Percentiles rank a stretch among this genome's conserved stretches.
phyloP scores from a whole-genome alignment of 2,329 filamentous ascomycete genomes.

The Parastagonospora avenae region DNA sequence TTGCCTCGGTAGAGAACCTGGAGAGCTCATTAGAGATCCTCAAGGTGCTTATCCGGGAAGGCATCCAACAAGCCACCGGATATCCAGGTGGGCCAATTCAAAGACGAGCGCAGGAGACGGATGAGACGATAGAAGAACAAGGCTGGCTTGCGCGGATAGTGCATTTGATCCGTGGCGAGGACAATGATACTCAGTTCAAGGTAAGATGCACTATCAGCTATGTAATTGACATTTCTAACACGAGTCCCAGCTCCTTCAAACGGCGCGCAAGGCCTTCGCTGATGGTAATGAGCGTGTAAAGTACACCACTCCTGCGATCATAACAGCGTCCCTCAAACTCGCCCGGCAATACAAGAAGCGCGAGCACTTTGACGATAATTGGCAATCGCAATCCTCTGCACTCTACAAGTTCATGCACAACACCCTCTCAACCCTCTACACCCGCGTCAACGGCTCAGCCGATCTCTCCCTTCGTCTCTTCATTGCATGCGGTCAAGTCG shows the following conservation, averaged over 20 bases:
- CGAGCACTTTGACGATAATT: conserved; percentile 83
- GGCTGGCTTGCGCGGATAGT: conserved; percentile 94
- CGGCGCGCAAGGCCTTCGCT: conserved; percentile 81
- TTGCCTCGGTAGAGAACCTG: conserved; percentile 77
- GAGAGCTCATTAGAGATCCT: conserved; percentile 88
- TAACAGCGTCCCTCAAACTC: conserved; percentile 88
- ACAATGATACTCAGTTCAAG: conserved; percentile 94
- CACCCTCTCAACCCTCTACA: conserved; percentile 83
- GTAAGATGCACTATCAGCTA: conserved; percentile 34
- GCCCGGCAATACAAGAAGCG: conserved; percentile 86
- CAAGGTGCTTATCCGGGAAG: conserved; percentile 91
- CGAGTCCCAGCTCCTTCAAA: conserved; percentile 72
- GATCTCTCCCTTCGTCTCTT: conserved; percentile 90
- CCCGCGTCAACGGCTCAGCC: conserved; percentile 82
- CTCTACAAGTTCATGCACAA: conserved; percentile 97
- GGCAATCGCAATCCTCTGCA: conserved; percentile 74
- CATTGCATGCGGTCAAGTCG: conserved; percentile 88
- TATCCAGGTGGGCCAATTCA: conserved; percentile 80
- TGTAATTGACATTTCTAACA: conserved; percentile 8
- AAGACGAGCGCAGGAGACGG: conserved; percentile 80
- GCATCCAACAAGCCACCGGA: conserved; percentile 76
- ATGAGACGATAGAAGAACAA: conserved; percentile 97
- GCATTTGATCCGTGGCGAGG: conserved; percentile 79
- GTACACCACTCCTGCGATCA: conserved; percentile 90
- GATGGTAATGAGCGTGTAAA: conserved; percentile 95